Evolutionary conservation across 805 yeast species (phyloP).

Genomic region (Nakazawaea holstii): DNA sequence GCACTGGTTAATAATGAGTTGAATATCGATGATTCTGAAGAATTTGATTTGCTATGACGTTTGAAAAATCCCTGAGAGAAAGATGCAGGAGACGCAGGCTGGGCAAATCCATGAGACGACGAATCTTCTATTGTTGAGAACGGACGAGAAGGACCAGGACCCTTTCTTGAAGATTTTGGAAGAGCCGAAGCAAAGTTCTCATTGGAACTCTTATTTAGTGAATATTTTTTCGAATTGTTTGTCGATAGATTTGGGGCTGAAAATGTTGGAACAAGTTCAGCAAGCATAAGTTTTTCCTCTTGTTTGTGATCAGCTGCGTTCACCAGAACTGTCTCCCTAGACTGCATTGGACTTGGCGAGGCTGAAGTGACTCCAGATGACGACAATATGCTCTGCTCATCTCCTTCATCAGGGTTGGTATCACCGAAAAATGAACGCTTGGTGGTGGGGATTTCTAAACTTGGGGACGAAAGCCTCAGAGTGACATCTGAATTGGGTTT

Average conservation of each 20-base stretch:
- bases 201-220: slow-evolving; percentile 4
- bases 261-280: slow-evolving; percentile 27
- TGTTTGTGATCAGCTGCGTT: neutral
- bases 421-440: slow-evolving; percentile 14
- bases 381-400: slow-evolving; percentile 4
- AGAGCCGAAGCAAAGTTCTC: slow-evolving; percentile 6
- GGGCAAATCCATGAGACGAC: slow-evolving; percentile 15
- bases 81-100: slow-evolving; percentile 29
- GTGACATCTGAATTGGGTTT: slow-evolving; percentile 16
- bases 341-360: slow-evolving; percentile 2
- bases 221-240: slow-evolving; percentile 4
- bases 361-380: neutral
- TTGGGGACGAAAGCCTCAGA: slow-evolving; percentile 1
- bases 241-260: slow-evolving; percentile 27
- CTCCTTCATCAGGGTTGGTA: slow-evolving; percentile 3
- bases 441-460: slow-evolving; percentile 8
- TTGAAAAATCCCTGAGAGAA: slow-evolving; percentile 47
- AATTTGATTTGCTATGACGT: slow-evolving; percentile 58
- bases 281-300: slow-evolving; percentile 13
- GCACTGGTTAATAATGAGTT: slow-evolving; percentile 34
- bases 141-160: slow-evolving; percentile 22
- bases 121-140: slow-evolving; percentile 32
- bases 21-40: slow-evolving; percentile 47
- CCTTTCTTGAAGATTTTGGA: neutral
- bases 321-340: neutral